Conservation (phyloP, 306 rosid species). For the Vigna radiata region DNA sequence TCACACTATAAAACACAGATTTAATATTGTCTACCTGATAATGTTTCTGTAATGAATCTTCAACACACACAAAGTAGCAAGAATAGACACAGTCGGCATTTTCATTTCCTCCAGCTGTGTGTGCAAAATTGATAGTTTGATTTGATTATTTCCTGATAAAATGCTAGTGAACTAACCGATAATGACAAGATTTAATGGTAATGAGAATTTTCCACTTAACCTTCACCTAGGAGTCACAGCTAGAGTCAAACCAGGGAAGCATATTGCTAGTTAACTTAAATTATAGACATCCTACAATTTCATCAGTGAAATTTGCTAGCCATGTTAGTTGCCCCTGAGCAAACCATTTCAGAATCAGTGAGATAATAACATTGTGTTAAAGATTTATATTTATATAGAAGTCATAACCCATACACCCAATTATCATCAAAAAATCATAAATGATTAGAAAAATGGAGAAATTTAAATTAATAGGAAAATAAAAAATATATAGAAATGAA, state of each 20-base stretch:
- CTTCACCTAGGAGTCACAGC: constrained; percentile 8
- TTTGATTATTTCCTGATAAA: constrained; percentile 12
- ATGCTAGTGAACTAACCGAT: constrained; percentile 28
- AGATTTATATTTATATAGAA: constrained; percentile 11
- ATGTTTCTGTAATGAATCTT: constrained; percentile 33
- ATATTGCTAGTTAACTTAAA: constrained; percentile 17
- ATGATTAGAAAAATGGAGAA: constrained; percentile 21
- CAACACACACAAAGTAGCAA: constrained; percentile 5
- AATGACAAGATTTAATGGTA: constrained; percentile 10
- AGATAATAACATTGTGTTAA: constrained; percentile 4
- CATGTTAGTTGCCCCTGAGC: constrained; percentile 5
- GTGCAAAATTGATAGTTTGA: constrained; percentile 10
- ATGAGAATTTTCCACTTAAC: constrained; percentile 1
- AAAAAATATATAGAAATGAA: background rate
- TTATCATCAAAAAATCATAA: constrained; percentile 7
- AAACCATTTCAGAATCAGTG: constrained; percentile 20
- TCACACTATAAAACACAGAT: constrained; percentile 18
- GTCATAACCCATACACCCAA: background rate
- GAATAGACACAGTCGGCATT: background rate
- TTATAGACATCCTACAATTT: constrained; percentile 22
- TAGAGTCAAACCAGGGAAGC: constrained; percentile 36
- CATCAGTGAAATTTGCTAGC: constrained; percentile 24
- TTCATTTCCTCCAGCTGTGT: background rate
- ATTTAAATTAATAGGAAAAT: background rate
- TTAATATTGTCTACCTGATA: constrained; percentile 11